Evolutionary conservation across 495 filamentous ascomycete genomes (phyloP).

Genomic region (Cercophora samala): DNA sequence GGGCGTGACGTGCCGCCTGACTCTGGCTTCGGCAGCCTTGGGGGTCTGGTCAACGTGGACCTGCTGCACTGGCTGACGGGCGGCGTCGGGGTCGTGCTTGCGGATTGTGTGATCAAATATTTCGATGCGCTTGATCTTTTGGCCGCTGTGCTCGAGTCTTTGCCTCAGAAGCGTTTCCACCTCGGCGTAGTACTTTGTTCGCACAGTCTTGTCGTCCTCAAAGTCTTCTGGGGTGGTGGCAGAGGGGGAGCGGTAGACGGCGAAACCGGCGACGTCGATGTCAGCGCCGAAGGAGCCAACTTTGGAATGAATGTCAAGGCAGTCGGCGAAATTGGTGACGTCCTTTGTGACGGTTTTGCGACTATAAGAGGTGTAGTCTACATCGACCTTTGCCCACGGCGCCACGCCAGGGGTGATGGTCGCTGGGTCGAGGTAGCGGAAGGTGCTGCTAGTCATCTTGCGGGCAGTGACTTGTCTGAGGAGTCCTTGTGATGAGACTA

Average conservation of each 20-base stretch:
- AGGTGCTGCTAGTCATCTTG: slow-evolving; percentile 29
- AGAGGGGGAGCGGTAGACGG: slow-evolving; percentile 29
- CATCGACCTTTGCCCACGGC: slow-evolving; percentile 45
- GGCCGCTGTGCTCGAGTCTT: slow-evolving; percentile 50
- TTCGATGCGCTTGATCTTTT: slow-evolving; percentile 53
- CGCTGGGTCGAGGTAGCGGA: slow-evolving; percentile 31
- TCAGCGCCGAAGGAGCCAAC: slow-evolving; percentile 36
- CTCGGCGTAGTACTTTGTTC: slow-evolving; percentile 71
- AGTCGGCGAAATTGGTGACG: slow-evolving; percentile 34
- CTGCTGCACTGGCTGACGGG: slow-evolving; percentile 62
- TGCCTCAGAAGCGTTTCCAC: slow-evolving; percentile 64
- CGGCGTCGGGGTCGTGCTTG: slow-evolving; percentile 46
- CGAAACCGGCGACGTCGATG: slow-evolving; percentile 44
- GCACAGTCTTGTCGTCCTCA: slow-evolving; percentile 57
- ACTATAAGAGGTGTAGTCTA: slow-evolving; percentile 30
- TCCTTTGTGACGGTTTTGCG: slow-evolving; percentile 24
- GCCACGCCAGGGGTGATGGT: slow-evolving; percentile 25
- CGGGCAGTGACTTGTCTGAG: background rate
- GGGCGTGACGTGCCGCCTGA: slow-evolving; percentile 56
- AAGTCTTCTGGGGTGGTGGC: slow-evolving; percentile 53
- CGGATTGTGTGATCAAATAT: slow-evolving; percentile 91
- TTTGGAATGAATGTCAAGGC: slow-evolving; percentile 6
- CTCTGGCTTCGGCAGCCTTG: slow-evolving; percentile 58
- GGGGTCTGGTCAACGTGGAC: slow-evolving; percentile 84
- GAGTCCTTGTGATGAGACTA: background rate